Base-by-base conservation (phyloP, 2,329 filamentous ascomycete genomes). In the Tolypocladium ophioglossoides region DNA sequence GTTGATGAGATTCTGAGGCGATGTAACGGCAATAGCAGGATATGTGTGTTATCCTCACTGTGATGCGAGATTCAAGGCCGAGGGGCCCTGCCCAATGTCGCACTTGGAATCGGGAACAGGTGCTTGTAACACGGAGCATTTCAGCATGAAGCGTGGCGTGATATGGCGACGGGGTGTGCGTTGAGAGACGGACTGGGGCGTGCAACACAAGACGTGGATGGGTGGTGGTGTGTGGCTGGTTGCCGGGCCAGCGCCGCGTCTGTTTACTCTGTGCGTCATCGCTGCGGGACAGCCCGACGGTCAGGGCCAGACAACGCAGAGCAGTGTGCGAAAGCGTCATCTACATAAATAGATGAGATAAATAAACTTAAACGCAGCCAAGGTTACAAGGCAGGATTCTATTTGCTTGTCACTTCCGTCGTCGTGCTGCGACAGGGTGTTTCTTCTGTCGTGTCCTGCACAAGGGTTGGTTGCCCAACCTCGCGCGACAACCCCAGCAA, bases 191-290 rank as follows among this genome's bases (percentile, higher is more conserved):
- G 44, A 14, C 14, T 22, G 32, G 32, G 24, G 30, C 18, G 44
- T 49, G 44, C 27, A 39, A 14, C 18, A 1, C 22, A 30, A 8
- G 44, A 12, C 16, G 27, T 24, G 41, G 24, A 24, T 47, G 12
- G 52, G 51, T 49, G 47, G 46, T 50, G 20, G 34, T 32, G n/a
- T 22, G 51, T n/a, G 52, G 56, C 46, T 52, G 54, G 58, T 62
- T 62, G 60, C 54, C 47, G 24, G 59, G 59, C 51, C 55, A 58
- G 54, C 44, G 3, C 1, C 27, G 8, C 12, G 9, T 32, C 32
- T 68, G 39, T 66, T 70, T 68, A 68, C 64, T 63, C 61, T 37
- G 59, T 64, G 69, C 65, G 67, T 69, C 66, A 70, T 63, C 51
- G 27, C 18, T 7, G 12, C 12, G 2, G 16, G 18, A 32, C 44